Evolutionary conservation across 441 rosid species (phyloP).

Genomic region (Omphalea diandra): DNA sequence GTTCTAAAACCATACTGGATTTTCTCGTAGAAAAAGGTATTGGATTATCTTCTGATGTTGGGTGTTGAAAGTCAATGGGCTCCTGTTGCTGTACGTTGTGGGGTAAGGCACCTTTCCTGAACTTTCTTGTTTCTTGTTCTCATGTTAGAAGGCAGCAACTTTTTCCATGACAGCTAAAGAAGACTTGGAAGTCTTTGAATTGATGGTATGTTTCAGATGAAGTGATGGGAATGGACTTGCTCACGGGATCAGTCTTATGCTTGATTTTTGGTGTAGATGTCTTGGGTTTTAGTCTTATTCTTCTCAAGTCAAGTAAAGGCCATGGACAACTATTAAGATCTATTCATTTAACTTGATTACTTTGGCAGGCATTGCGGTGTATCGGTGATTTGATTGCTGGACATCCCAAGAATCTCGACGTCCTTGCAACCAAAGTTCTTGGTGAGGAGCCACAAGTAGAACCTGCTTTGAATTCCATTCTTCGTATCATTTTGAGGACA

Average conservation of each 20-base stretch:
- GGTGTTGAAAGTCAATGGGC: slow-evolving; percentile 99
- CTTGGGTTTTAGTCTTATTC: slow-evolving; percentile 1
- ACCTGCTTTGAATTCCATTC: slow-evolving; percentile 90
- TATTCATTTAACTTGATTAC: slow-evolving; percentile 22
- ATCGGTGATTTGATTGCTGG: slow-evolving; percentile 79
- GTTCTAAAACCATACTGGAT: slow-evolving; percentile 24
- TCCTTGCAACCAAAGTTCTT: slow-evolving; percentile 83
- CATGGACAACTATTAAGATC: slow-evolving; percentile 1
- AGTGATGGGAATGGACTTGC: not conserved
- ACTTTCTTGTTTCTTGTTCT: not conserved
- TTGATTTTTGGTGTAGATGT: not conserved
- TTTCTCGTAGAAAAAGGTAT: slow-evolving; percentile 59
- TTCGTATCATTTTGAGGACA: slow-evolving; percentile 82
- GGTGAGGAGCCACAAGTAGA: slow-evolving; percentile 92
- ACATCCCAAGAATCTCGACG: slow-evolving; percentile 77
- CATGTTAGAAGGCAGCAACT: not conserved
- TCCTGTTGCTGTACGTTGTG: slow-evolving; percentile 82
- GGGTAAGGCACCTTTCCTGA: slow-evolving; percentile 47
- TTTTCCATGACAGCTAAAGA: slow-evolving; percentile 4
- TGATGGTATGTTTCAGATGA: slow-evolving; percentile 5
- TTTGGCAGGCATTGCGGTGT: slow-evolving; percentile 79
- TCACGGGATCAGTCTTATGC: not conserved
- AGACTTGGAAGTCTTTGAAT: not conserved
- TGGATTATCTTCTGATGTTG: slow-evolving; percentile 83
- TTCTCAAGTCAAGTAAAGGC: not conserved